Evolutionary conservation across 2,329 filamentous ascomycete genomes (phyloP).

Genomic region (Fusarium tupiense): DNA sequence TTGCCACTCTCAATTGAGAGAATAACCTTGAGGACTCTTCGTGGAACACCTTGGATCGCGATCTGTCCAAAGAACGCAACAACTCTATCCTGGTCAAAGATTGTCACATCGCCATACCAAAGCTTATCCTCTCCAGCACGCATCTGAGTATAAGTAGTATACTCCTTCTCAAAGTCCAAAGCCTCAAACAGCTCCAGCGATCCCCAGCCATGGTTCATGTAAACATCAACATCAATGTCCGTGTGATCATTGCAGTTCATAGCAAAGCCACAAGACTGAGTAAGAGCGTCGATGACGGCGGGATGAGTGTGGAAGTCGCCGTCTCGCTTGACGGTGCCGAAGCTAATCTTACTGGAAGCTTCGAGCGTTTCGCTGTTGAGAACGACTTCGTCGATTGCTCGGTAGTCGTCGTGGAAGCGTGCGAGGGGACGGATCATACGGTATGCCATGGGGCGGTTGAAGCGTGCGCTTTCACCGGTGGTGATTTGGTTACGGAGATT

Average conservation of each 20-base stretch:
- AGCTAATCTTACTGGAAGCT: constrained; percentile 26
- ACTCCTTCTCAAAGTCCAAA: constrained; percentile 34
- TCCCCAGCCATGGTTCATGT: constrained; percentile 38
- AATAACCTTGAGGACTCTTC: constrained; percentile 33
- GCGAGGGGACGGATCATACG: constrained; percentile 35
- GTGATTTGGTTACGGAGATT: constrained; percentile 23
- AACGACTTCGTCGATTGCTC: constrained; percentile 33
- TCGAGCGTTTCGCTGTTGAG: constrained; percentile 33
- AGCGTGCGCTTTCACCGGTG: constrained; percentile 20
- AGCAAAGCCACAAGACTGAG: constrained; percentile 35
- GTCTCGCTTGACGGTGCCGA: constrained; percentile 26
- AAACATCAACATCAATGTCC: constrained; percentile 31
- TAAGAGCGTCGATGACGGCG: constrained; percentile 34
- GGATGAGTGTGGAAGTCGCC: constrained; percentile 34
- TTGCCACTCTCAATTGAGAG: constrained; percentile 30
- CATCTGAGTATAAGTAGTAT: constrained; percentile 36
- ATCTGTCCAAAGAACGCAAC: constrained; percentile 48
- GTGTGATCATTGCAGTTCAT: constrained; percentile 40
- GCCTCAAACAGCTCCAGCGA: constrained; percentile 31
- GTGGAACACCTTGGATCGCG: constrained; percentile 46
- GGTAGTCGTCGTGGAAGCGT: constrained; percentile 36
- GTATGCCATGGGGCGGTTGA: constrained; percentile 38
- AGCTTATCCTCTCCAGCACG: constrained; percentile 24
- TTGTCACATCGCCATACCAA: constrained; percentile 59
- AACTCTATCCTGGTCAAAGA: constrained; percentile 62